Base-by-base conservation (phyloP, 2,329 filamentous ascomycete species). In the Cercospora beticola region DNA sequence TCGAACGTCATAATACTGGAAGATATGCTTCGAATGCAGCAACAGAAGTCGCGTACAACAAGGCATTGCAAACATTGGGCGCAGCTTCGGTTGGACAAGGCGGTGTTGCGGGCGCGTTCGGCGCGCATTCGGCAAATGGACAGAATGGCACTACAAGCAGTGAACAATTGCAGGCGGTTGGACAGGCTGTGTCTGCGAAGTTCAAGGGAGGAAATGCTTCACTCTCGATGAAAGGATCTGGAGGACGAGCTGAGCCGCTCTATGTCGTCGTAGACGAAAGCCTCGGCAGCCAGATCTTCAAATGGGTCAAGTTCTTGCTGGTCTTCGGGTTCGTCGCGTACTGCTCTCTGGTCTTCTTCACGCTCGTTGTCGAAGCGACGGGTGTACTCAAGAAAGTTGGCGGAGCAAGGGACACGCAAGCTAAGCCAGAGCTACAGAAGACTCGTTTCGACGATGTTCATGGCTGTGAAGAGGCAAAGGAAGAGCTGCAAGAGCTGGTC, bases 261-360 rank as follows among this genome's bases (percentile, higher is more conserved):
- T 94, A 98, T 77, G 95, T 99, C 52, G 92, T 98, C 12, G 93
- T 99, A 5, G 94, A 98, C 76, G 95, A 99, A 80, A 93, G 92
- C 16, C 85, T 92, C 63, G 89, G 92, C 65, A 89, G 87, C 71
- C 86, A 87, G 33, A 85, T 97, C 69, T 97, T 97, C 82, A 92
- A 93, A 78, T 97, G 93, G 94, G 83, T 94, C 80, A 96, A 93
- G 79, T 97, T 97, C 78, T 74, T 96, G 62, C 81, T 92, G 56
- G 90, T 88, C 78, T 97, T 97, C 74, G 87, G 86, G 66, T 86
- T 97, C 64, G 84, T 92, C 74, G 89, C 88, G 33, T 99, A 97
- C 76, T 84, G 96, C 67, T 89, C 89, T 68, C 83, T 97, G 73
- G 88, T 96, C 10, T 79, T 93, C 54, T 86, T 97, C 68, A 93